A percentile compares a stretch with the other conserved stretches of the same genome.
Evolutionary conservation across 768 basidiomycete genomes (phyloP).

Genomic region (Boletellus ananas): DNA sequence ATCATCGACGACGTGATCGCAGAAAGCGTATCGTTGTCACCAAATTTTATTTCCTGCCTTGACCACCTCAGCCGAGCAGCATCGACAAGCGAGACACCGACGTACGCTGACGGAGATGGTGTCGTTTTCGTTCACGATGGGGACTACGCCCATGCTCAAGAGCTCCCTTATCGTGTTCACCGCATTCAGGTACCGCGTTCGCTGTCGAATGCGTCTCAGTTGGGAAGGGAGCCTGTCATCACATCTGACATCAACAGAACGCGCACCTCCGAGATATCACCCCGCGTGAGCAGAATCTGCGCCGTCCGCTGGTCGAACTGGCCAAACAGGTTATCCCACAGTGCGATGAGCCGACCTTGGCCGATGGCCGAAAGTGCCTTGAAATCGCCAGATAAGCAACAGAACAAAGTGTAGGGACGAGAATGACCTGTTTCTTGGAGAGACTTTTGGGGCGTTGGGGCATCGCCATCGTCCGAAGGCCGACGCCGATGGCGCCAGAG

Average conservation of each 20-base stretch:
- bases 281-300: conserved; percentile 89
- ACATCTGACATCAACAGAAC: neutral
- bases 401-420: neutral
- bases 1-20: conserved; percentile 98
- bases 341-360: conserved; percentile 90
- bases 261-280: conserved; percentile 93
- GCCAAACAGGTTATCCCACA: conserved; percentile 96
- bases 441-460: conserved; percentile 76
- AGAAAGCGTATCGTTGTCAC: conserved; percentile 97
- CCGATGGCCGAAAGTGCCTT: conserved; percentile 96
- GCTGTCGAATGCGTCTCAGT: conserved; percentile 41
- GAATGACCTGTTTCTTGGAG: conserved; percentile 83
- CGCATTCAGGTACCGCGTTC: conserved; percentile 93
- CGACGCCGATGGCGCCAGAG: conserved; percentile 97
- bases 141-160: conserved; percentile 89
- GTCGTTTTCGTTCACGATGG: conserved; percentile 99
- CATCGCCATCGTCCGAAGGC: conserved; percentile 86
- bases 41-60: conserved; percentile 95
- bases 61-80: conserved; percentile 1
- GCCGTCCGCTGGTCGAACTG: conserved; percentile 94
- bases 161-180: conserved; percentile 93
- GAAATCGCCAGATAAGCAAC: conserved; percentile 20
- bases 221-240: neutral
- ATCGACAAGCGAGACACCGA: conserved; percentile 11
- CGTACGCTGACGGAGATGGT: conserved; percentile 95